Conservation (phyloP, 305 asterid genomes). For the Fraxinus dipetala region DNA sequence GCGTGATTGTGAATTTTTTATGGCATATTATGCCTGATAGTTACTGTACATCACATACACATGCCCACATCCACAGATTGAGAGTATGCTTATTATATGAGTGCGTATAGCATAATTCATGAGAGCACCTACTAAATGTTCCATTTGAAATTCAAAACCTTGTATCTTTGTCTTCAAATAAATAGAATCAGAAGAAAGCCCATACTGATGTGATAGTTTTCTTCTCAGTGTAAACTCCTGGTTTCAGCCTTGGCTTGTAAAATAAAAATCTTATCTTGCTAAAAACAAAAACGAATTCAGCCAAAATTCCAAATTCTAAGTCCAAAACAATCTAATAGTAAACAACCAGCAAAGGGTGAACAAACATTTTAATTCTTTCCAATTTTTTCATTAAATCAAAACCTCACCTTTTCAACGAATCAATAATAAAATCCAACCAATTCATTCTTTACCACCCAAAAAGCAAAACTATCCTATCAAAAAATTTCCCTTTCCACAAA, state of each 20-base stretch:
- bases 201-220: not conserved
- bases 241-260: not conserved
- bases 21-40: not conserved
- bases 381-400: not conserved
- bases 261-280: not conserved
- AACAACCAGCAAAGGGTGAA: not conserved
- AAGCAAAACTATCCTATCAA: not conserved
- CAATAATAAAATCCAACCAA: not conserved
- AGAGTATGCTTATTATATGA: not conserved
- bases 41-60: not conserved
- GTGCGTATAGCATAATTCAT: not conserved
- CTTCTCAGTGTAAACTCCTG: not conserved
- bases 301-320: not conserved
- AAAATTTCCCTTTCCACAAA: not conserved
- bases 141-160: not conserved
- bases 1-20: not conserved
- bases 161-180: not conserved
- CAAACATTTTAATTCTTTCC: not conserved
- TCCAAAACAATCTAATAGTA: not conserved
- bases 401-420: not conserved
- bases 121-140: not conserved
- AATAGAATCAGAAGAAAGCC: not conserved
- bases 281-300: not conserved
- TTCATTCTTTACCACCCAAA: not conserved
- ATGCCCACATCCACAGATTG: not conserved